Evolutionary conservation across 1,284 basidiomycete species (phyloP).

Genomic region (Crocinoboletus sp.): DNA sequence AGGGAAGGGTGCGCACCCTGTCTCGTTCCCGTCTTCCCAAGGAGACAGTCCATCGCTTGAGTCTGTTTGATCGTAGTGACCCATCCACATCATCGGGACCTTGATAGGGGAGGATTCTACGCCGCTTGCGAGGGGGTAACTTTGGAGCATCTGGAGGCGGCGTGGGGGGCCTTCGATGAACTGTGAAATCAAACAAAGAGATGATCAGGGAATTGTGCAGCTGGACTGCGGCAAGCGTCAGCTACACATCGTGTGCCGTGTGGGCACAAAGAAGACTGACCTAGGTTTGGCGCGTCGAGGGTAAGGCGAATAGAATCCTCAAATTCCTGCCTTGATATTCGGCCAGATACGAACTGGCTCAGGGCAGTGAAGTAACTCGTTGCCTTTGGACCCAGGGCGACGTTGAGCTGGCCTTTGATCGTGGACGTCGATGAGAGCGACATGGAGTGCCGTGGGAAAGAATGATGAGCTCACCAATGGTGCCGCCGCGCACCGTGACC

Average conservation of each 20-base stretch:
- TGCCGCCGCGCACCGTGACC: not conserved
- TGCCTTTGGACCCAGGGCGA: constrained; percentile 57
- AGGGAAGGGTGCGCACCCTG: constrained; percentile 51
- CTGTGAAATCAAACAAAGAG: constrained; percentile 73
- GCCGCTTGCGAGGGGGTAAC: constrained; percentile 66
- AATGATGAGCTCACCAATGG: not conserved
- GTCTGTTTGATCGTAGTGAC: constrained; percentile 52
- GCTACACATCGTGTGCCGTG: constrained; percentile 2
- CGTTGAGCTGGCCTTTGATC: constrained; percentile 62
- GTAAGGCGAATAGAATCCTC: constrained; percentile 62
- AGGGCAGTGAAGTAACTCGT: constrained; percentile 58
- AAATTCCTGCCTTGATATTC: constrained; percentile 68
- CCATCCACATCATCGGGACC: constrained; percentile 52
- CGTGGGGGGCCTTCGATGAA: constrained; percentile 59
- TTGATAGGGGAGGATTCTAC: constrained; percentile 64
- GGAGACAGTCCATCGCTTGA: constrained; percentile 73
- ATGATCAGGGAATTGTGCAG: constrained; percentile 79
- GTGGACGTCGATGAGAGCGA: constrained; percentile 72
- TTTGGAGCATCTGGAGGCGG: constrained; percentile 58
- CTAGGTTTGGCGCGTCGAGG: constrained; percentile 58
- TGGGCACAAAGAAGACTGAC: too few species aligned
- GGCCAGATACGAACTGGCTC: constrained; percentile 61
- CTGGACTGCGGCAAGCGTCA: constrained; percentile 46
- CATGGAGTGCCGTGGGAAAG: constrained; percentile 41
- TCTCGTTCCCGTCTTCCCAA: constrained; percentile 71